These are phyloP conservation scores for Gonapodya prolifera DNA, from an alignment of 192 early-diverging fungal genomes.

Conservation along the genomic window DNA sequence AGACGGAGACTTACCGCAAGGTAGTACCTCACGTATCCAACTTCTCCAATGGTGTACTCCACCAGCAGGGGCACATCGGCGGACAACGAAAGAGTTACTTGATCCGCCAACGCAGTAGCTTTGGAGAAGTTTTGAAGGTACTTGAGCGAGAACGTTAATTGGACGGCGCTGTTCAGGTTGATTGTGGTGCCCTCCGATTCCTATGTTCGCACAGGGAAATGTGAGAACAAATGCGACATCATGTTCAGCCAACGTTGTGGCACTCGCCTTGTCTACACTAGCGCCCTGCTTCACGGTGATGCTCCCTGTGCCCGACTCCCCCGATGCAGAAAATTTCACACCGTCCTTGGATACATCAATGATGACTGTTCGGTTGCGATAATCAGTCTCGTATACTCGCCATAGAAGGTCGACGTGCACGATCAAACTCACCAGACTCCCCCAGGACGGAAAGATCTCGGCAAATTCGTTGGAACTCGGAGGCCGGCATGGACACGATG, in stretches of 20 bases:
- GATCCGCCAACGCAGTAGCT: conserved; percentile 68
- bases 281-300: conserved; percentile 60
- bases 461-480: conserved; percentile 85
- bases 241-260: too few species aligned
- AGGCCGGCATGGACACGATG: conserved; percentile 72
- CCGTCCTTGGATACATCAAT: conserved; percentile 90
- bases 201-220: too few species aligned
- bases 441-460: conserved; percentile 71
- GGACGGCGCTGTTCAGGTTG: conserved; percentile 64
- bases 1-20: background rate
- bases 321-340: conserved; percentile 73
- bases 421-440: conserved; percentile 52
- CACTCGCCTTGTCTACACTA: conserved; percentile 60
- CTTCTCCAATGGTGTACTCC: conserved; percentile 79
- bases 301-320: conserved; percentile 79
- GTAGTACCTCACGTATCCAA: conserved; percentile 73
- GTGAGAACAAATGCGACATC: too few species aligned
- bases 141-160: conserved; percentile 82
- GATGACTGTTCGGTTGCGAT: conserved; percentile 32
- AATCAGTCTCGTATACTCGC: background rate
- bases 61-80: conserved; percentile 84
- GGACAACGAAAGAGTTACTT: conserved; percentile 69
- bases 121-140: conserved; percentile 92
- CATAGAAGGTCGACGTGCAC: conserved; percentile 7
- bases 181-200: conserved; percentile 49